A percentile compares a stretch with the other conserved stretches of the same genome.
Conservation (phyloP, 1,284 basidiomycete genomes). For the Tilletia horrida region DNA sequence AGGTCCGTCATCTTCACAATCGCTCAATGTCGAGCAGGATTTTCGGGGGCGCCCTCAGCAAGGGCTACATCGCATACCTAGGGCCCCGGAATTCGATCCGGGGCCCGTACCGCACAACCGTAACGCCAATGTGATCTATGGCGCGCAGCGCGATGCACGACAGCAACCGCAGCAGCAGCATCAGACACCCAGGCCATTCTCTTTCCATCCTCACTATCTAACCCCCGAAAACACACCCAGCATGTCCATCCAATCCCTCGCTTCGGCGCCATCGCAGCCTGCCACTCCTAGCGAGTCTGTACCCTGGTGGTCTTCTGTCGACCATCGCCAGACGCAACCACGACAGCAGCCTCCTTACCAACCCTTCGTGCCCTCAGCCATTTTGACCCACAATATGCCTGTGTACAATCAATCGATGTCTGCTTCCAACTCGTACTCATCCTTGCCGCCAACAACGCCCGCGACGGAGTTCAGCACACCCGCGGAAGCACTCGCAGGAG, state of each 20-base stretch:
- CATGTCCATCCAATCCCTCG: neutral
- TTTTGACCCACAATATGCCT: too few relatives aligned
- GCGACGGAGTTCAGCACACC: neutral
- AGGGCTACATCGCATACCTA: neutral
- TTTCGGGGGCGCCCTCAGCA: conserved; percentile 14
- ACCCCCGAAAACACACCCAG: neutral
- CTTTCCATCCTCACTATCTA: neutral
- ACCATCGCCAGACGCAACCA: neutral
- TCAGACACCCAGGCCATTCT: too few relatives aligned
- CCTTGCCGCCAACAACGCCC: conserved; percentile 15
- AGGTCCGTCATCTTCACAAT: neutral
- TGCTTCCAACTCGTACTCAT: neutral
- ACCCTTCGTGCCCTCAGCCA: neutral
- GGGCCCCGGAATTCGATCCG: conserved; percentile 14
- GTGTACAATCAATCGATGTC: neutral
- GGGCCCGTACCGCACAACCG: neutral
- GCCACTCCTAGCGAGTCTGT: too few relatives aligned
- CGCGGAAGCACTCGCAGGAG: neutral
- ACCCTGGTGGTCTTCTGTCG: neutral
- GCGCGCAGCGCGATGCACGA: too few relatives aligned
- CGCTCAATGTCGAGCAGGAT: conserved; percentile 5
- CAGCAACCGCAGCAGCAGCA: too few relatives aligned
- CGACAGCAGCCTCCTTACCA: neutral
- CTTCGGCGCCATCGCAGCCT: neutral
- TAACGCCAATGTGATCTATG: too few relatives aligned